Conservation (phyloP, 768 basidiomycete species). For the Fomitopsis pulvina region DNA sequence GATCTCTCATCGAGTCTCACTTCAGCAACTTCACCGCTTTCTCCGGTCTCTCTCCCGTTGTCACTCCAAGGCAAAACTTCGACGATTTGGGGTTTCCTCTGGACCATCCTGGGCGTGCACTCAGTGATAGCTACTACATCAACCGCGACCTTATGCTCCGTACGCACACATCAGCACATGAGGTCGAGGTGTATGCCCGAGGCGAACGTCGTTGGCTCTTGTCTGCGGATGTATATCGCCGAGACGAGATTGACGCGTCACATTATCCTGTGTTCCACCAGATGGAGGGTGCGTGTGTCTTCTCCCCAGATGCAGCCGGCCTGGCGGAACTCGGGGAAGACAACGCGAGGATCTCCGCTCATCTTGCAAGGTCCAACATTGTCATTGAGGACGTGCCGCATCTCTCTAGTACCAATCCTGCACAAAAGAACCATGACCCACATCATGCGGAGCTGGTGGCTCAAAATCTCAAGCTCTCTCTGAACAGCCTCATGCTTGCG, state of each 20-base stretch:
- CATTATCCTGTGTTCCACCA: conserved; percentile 99
- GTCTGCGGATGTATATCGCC: conserved; percentile 93
- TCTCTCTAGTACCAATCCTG: conserved; percentile 69
- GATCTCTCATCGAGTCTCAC: conserved; percentile 77
- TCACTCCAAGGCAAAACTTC: conserved; percentile 89
- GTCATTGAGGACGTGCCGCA: conserved; percentile 82
- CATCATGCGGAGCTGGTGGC: conserved; percentile 65
- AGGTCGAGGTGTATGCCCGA: conserved; percentile 80
- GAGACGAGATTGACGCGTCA: conserved; percentile 95
- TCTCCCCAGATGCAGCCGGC: conserved; percentile 49
- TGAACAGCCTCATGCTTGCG: conserved; percentile 79
- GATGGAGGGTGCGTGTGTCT: conserved; percentile 90
- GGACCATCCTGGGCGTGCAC: conserved; percentile 89
- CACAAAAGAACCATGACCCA: conserved; percentile 73
- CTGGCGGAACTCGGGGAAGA: conserved; percentile 64
- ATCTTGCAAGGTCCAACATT: conserved; percentile 69
- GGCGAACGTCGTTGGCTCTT: conserved; percentile 83
- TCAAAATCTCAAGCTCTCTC: conserved; percentile 81
- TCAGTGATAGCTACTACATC: conserved; percentile 94
- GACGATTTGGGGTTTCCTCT: conserved; percentile 91
- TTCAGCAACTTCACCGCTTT: conserved; percentile 69
- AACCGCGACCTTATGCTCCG: conserved; percentile 89
- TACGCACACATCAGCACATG: conserved; percentile 98
- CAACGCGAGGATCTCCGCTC: conserved; percentile 52
- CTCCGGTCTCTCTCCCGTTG: conserved; percentile 79